A percentile compares a stretch with the other conserved stretches of the same genome.
Conservation (phyloP, 805 yeast genomes). For the Starmerella bombicola region DNA sequence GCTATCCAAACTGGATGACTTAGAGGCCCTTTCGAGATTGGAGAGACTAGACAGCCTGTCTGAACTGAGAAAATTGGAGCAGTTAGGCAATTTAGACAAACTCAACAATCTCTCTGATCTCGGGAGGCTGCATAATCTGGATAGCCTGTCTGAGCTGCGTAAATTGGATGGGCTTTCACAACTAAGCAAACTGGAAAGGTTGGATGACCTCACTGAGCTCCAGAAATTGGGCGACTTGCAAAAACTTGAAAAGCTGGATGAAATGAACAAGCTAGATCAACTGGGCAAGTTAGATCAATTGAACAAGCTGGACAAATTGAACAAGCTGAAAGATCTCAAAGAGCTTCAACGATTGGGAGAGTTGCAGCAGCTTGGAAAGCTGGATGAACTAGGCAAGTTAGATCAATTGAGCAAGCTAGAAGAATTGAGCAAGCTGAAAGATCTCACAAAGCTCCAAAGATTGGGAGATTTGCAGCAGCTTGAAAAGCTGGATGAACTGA, state of each 20-base stretch:
- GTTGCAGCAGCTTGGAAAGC: background rate
- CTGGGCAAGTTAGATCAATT: background rate
- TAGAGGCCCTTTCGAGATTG: background rate
- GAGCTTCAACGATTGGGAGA: background rate
- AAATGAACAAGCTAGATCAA: background rate
- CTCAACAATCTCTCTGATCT: slow-evolving; percentile 2
- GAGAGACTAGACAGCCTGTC: slow-evolving; percentile 2
- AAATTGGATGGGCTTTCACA: background rate
- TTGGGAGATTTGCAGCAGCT: background rate
- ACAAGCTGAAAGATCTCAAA: background rate
- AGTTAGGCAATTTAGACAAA: slow-evolving; percentile 8
- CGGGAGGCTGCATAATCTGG: slow-evolving; percentile 7
- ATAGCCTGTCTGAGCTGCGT: slow-evolving; percentile 3
- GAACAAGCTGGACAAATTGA: background rate
- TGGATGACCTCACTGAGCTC: background rate
- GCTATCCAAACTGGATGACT: background rate
- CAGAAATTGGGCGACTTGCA: background rate
- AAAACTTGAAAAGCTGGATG: background rate
- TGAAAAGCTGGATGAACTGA: background rate
- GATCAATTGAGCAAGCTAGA: background rate
- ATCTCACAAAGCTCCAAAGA: background rate
- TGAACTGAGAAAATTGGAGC: slow-evolving; percentile 8
- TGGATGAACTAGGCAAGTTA: background rate
- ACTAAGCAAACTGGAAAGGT: background rate
- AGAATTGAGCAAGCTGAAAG: background rate